These are phyloP conservation scores for Cyberlindnera xylosilytica DNA, from an alignment of 805 yeast species.

Conservation along the genomic window DNA sequence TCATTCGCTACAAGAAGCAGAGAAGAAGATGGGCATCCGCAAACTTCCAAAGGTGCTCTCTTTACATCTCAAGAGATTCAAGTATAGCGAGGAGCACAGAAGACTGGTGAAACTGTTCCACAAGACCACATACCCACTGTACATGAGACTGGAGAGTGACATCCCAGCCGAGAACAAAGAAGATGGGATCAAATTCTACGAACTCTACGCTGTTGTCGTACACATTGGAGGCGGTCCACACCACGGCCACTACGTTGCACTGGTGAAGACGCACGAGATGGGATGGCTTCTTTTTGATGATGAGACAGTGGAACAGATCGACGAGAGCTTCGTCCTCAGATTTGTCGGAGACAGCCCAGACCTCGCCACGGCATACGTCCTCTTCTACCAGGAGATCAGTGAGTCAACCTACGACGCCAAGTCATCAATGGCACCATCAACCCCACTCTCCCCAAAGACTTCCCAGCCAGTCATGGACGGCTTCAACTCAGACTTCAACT, in stretches of 20 bases:
- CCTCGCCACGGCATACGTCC: conserved; percentile 85
- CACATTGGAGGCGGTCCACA: conserved; percentile 98
- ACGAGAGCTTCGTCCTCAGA: conserved; percentile 74
- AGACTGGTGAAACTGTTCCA: conserved; percentile 84
- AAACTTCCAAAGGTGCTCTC: conserved; percentile 75
- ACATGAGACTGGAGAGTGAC: conserved; percentile 47
- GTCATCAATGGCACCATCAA: not conserved
- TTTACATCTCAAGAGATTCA: conserved; percentile 86
- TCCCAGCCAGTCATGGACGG: conserved; percentile 5
- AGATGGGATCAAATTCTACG: conserved; percentile 56
- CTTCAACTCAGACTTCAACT: conserved; percentile 13
- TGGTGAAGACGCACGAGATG: conserved; percentile 70
- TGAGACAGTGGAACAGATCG: conserved; percentile 88
- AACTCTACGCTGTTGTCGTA: conserved; percentile 80
- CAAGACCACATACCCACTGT: conserved; percentile 75
- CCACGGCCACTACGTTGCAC: conserved; percentile 92
- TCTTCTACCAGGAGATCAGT: conserved; percentile 69
- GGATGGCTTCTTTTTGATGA: conserved; percentile 96
- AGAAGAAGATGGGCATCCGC: conserved; percentile 79
- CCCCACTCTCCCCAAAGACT: not conserved
- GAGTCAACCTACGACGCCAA: conserved; percentile 31
- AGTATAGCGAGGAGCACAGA: conserved; percentile 80
- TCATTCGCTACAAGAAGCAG: conserved; percentile 89
- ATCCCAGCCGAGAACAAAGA: conserved; percentile 55
- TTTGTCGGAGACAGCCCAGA: conserved; percentile 89